phyloP scores from a whole-genome alignment of 2,329 filamentous ascomycete species.

The Xylariaceae sp. region DNA sequence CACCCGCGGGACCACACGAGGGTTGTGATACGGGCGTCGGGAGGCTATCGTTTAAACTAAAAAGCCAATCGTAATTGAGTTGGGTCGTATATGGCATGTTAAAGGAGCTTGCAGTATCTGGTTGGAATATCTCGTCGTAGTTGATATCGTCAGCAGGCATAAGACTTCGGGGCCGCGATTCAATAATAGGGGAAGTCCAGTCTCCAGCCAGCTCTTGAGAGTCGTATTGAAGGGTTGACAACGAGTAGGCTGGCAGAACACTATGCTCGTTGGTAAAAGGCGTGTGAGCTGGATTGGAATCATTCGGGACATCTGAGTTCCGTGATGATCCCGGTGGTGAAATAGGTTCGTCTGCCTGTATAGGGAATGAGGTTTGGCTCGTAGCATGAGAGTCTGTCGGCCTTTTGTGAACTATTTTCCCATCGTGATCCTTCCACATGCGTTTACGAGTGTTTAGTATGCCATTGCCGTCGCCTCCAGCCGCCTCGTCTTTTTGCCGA shows the following conservation, averaged over 20 bases:
- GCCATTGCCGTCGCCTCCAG: conserved; percentile 53
- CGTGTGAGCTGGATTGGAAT: conserved; percentile 8
- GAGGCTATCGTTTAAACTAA: conserved; percentile 46
- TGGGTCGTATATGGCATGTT: conserved; percentile 68
- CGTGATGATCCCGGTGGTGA: conserved; percentile 21
- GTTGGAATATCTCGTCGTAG: conserved; percentile 59
- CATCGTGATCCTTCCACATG: conserved; percentile 57
- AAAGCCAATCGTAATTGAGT: conserved; percentile 65
- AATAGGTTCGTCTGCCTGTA: conserved; percentile 15
- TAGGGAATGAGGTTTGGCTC: conserved; percentile 1
- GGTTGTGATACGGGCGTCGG: conserved; percentile 6
- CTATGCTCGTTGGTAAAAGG: conserved; percentile 7
- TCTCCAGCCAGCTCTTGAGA: conserved; percentile 8
- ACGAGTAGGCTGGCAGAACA: conserved; percentile 11
- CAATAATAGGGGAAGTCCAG: conserved; percentile 8
- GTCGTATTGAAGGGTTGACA: conserved; percentile 13
- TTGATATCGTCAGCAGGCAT: conserved; percentile 22
- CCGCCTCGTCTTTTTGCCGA: conserved; percentile 57
- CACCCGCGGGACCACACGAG: conserved; percentile 8
- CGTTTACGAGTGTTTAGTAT: conserved; percentile 58
- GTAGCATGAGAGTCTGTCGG: conserved; percentile 23
- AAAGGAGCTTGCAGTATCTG: conserved; percentile 65
- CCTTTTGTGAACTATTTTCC: conserved; percentile 52
- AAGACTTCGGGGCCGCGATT: conserved; percentile 7
- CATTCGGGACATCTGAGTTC: conserved; percentile 18